Evolutionary conservation across 139 green algal species (phyloP).

Genomic region (Zygnema circumcarinatum): DNA sequence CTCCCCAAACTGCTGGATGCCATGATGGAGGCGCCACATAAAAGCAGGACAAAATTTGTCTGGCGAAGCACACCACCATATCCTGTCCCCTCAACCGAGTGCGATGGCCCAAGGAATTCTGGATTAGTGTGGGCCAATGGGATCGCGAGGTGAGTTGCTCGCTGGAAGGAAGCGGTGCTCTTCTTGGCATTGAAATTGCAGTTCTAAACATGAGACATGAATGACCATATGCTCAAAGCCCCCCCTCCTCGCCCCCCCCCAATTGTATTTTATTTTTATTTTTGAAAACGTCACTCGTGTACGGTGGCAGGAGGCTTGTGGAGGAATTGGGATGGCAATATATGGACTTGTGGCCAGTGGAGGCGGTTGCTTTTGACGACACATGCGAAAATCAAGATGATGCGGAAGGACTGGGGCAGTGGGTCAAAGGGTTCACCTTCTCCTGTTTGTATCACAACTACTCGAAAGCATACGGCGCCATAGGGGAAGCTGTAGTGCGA

Average conservation of each 20-base stretch:
- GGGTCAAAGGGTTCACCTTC: neutral
- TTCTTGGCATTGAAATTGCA: no score
- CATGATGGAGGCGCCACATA: neutral
- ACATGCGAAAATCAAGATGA: neutral
- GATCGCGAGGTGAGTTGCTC: neutral
- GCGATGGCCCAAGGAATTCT: neutral
- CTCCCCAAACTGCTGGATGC: neutral
- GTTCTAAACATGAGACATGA: no score
- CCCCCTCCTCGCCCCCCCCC: no score
- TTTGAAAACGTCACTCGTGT: no score
- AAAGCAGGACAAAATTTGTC: neutral
- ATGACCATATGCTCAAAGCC: no score
- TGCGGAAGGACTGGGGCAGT: neutral
- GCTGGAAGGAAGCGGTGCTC: no score
- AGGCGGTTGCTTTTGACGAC: neutral
- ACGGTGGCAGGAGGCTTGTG: neutral
- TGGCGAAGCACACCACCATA: constrained; percentile 10
- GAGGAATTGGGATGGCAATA: neutral
- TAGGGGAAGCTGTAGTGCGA: constrained; percentile 12
- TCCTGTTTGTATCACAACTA: constrained; percentile 10
- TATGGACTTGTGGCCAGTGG: constrained; percentile 5
- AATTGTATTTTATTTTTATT: no score
- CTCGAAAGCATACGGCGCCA: neutral
- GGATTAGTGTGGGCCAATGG: neutral
- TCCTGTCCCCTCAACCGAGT: neutral